Conservation (phyloP, 352 stramenopile genomes). For the Phytophthora pini region DNA sequence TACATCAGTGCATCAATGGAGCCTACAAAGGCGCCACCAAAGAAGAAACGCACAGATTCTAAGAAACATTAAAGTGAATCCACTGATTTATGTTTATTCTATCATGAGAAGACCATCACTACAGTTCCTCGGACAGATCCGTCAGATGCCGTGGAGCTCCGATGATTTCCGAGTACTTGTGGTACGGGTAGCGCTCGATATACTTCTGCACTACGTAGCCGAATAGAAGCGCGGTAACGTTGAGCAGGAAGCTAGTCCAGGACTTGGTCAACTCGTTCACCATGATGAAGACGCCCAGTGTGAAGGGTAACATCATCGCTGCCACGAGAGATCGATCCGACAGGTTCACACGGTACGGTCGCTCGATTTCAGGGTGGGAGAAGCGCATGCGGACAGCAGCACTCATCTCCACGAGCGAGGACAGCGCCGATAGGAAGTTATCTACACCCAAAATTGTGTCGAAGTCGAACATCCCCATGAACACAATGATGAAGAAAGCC, state of each 20-base stretch:
- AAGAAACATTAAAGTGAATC: no score
- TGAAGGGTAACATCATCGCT: constrained; percentile 63
- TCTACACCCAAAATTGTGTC: constrained; percentile 82
- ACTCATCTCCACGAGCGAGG: constrained; percentile 79
- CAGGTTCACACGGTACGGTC: constrained; percentile 78
- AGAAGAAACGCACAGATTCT: constrained; percentile 17
- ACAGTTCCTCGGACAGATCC: constrained; percentile 62
- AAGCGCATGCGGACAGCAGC: constrained; percentile 82
- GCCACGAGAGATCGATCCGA: constrained; percentile 63
- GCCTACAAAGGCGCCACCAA: constrained; percentile 6
- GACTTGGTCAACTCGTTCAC: constrained; percentile 86
- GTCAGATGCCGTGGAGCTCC: constrained; percentile 40
- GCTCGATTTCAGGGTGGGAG: constrained; percentile 73
- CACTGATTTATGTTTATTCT: constrained; percentile 1
- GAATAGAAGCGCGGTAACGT: constrained; percentile 51
- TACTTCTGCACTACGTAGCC: constrained; percentile 68
- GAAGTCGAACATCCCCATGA: constrained; percentile 85
- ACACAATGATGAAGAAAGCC: constrained; percentile 80
- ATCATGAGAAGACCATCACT: constrained; percentile 6
- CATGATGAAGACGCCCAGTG: constrained; percentile 73
- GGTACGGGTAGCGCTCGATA: constrained; percentile 68
- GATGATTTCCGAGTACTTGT: constrained; percentile 60
- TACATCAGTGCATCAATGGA: constrained; percentile 15
- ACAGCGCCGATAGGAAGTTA: constrained; percentile 81
- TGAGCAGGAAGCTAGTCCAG: constrained; percentile 67